phyloP scores from a whole-genome alignment of 179 eudicot species.

The Gypsophila paniculata region DNA sequence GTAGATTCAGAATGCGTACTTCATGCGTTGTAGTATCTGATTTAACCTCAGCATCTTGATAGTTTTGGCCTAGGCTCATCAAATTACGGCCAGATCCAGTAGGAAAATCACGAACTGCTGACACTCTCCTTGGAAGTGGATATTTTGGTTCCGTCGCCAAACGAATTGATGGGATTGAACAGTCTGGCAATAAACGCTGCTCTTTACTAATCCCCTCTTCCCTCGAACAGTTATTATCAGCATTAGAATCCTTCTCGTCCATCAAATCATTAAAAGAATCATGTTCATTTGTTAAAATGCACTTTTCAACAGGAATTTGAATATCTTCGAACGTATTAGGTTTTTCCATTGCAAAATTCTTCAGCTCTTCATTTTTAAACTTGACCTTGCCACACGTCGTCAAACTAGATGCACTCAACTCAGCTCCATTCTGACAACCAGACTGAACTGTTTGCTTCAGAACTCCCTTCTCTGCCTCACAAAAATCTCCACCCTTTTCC shows the following conservation, averaged over 20 bases:
- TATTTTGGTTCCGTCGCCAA: slow-evolving; percentile 13
- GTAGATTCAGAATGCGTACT: slow-evolving; percentile 2
- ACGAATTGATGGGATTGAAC: slow-evolving; percentile 16
- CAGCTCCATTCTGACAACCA: slow-evolving; percentile 6
- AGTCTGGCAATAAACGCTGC: slow-evolving; percentile 14
- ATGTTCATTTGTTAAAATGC: background rate
- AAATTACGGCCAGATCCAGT: slow-evolving; percentile 50
- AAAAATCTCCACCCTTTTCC: slow-evolving; percentile 14
- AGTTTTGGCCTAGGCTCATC: slow-evolving; percentile 24
- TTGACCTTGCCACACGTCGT: background rate
- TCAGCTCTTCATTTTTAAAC: slow-evolving; percentile 12
- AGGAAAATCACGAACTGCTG: slow-evolving; percentile 64
- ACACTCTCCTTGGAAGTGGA: slow-evolving; percentile 35
- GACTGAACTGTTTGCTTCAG: slow-evolving; percentile 6
- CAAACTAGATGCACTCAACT: slow-evolving; percentile 4
- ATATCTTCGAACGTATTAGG: slow-evolving; percentile 13
- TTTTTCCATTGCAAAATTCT: background rate
- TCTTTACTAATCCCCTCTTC: slow-evolving; percentile 16
- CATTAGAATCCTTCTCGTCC: slow-evolving; percentile 10
- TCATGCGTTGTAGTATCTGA: background rate
- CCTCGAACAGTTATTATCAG: background rate
- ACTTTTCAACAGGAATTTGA: slow-evolving; percentile 16
- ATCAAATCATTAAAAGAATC: slow-evolving; percentile 8
- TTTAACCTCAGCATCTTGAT: slow-evolving; percentile 13
- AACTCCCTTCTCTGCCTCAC: slow-evolving; percentile 19